phyloP scores from a whole-genome alignment of 1,284 basidiomycete genomes.

The Boletus albobrunnescens region DNA sequence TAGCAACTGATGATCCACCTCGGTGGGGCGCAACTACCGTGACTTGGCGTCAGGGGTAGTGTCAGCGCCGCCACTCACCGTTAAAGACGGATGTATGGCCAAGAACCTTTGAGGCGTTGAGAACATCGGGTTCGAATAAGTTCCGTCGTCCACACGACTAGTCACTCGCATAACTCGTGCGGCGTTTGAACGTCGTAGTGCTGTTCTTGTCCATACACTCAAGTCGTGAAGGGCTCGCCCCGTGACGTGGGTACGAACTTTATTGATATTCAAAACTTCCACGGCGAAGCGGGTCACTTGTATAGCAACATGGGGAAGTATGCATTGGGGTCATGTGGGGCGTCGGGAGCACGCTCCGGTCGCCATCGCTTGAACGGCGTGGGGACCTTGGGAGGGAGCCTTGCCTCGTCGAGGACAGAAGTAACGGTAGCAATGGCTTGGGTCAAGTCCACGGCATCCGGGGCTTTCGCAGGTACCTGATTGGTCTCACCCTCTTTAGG shows the following conservation, averaged over 20 bases:
- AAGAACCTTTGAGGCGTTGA: no score
- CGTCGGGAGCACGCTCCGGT: conserved; percentile 60
- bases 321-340: conserved; percentile 70
- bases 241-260: conserved; percentile 6
- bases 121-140: no score
- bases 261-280: conserved; percentile 9
- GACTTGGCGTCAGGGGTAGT: neutral
- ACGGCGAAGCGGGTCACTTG: conserved; percentile 45
- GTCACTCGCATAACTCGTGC: no score
- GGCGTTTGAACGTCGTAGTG: neutral
- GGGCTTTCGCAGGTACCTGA: conserved; percentile 46
- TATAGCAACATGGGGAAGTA: conserved; percentile 86
- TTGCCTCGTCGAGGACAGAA: conserved; percentile 57
- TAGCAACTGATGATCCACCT: neutral
- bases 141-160: no score
- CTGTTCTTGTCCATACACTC: neutral
- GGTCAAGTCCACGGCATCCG: conserved; percentile 54
- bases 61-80: neutral
- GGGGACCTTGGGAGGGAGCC: conserved; percentile 70
- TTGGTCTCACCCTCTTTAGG: conserved; percentile 46
- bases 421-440: conserved; percentile 67
- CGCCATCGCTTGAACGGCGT: conserved; percentile 66
- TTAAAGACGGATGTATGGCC: neutral
- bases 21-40: no score
- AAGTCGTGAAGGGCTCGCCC: neutral